These are phyloP conservation scores for Tricladium varicosporioides DNA, from an alignment of 2,329 filamentous ascomycete species.

Conservation along the genomic window DNA sequence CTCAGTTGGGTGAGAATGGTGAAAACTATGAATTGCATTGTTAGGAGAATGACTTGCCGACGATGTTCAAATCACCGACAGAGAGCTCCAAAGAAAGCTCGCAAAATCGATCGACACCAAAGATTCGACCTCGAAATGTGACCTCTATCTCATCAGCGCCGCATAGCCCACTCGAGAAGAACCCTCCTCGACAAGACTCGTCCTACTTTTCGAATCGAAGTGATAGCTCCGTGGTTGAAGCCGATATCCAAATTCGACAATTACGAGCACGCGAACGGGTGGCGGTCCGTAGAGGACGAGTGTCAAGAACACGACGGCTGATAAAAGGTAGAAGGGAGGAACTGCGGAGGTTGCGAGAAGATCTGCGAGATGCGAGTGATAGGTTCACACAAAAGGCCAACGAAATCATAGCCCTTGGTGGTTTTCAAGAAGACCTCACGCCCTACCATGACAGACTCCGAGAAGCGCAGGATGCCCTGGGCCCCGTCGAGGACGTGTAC, in stretches of 20 bases:
- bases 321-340: slow-evolving; percentile 11
- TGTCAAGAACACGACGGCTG: slow-evolving; percentile 16
- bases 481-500: slow-evolving; percentile 18
- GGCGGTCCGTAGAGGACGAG: slow-evolving; percentile 17
- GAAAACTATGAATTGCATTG: slow-evolving; percentile 1
- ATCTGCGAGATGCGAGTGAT: slow-evolving; percentile 13
- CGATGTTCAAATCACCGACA: slow-evolving; percentile 14
- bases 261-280: slow-evolving; percentile 21
- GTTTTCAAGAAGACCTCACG: slow-evolving; percentile 9
- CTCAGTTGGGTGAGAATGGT: neutral
- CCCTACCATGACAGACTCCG: slow-evolving; percentile 19
- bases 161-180: neutral
- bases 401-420: slow-evolving; percentile 15
- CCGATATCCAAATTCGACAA: slow-evolving; percentile 15
- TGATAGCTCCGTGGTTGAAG: slow-evolving; percentile 5
- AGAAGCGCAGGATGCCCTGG: slow-evolving; percentile 19
- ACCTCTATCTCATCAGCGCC: neutral
- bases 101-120: neutral
- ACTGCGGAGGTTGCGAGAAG: slow-evolving; percentile 15
- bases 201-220: slow-evolving; percentile 19
- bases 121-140: slow-evolving; percentile 1
- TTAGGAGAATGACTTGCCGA: neutral
- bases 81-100: slow-evolving; percentile 2
- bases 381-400: slow-evolving; percentile 18
- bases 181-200: slow-evolving; percentile 19